A percentile compares a stretch with the other conserved stretches of the same genome.
Conservation (phyloP, 2,329 filamentous ascomycete genomes). For the Talaromyces rugulosus region DNA sequence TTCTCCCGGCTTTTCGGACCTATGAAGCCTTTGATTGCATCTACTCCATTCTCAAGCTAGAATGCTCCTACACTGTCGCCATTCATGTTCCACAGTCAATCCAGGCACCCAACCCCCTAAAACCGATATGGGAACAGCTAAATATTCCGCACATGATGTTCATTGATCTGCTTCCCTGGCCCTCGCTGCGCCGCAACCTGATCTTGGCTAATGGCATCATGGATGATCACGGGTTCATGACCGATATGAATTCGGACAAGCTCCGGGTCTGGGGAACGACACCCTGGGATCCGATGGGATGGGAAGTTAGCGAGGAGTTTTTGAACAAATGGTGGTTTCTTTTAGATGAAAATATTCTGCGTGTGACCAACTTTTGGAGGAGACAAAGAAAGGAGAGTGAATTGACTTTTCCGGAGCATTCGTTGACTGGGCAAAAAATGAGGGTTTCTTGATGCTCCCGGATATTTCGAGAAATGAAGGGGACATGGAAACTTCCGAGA, state of each 20-base stretch:
- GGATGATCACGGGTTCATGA: neutral
- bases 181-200: neutral
- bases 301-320: neutral
- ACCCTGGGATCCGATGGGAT: neutral
- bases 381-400: neutral
- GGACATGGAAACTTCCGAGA: too few species aligned
- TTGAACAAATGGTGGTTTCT: neutral
- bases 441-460: neutral
- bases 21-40: neutral
- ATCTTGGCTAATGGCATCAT: neutral
- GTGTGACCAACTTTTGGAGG: neutral
- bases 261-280: neutral
- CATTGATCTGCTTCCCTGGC: neutral
- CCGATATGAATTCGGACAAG: neutral
- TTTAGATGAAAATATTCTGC: neutral
- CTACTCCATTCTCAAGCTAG: neutral
- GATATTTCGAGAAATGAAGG: neutral
- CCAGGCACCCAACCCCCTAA: neutral
- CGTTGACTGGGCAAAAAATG: neutral
- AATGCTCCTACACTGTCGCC: neutral
- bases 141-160: neutral
- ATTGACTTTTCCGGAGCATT: neutral
- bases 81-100: neutral
- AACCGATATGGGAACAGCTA: neutral
- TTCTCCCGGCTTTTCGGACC: neutral